These are phyloP conservation scores for Chlamydomonas sphaeroides DNA, from an alignment of 139 green algal genomes.

Conservation along the genomic window DNA sequence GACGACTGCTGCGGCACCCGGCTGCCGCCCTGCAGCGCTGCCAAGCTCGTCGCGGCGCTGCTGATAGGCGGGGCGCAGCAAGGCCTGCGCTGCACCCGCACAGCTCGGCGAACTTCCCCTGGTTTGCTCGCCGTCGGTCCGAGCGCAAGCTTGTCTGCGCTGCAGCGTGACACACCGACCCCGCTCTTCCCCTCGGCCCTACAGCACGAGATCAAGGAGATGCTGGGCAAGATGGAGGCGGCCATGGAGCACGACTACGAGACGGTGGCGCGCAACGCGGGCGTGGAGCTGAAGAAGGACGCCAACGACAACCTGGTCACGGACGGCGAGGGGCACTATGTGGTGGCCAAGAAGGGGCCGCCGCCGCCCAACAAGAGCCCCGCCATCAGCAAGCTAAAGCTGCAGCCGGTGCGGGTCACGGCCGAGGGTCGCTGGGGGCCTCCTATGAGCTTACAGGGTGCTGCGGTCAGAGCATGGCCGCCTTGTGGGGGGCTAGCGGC, in stretches of 20 bases:
- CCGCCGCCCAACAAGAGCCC: slow-evolving; percentile 32
- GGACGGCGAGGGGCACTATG: slow-evolving; percentile 32
- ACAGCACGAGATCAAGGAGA: slow-evolving; percentile 50
- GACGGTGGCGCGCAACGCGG: slow-evolving; percentile 28
- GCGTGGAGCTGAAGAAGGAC: slow-evolving; percentile 41
- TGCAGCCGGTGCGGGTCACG: slow-evolving; percentile 38
- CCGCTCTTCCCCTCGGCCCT: neutral
- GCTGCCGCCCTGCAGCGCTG: too few species aligned
- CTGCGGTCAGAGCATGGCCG: too few species aligned
- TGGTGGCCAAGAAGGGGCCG: slow-evolving; percentile 27
- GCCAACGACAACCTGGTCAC: slow-evolving; percentile 13
- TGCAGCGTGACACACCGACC: too few species aligned
- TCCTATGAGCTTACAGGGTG: too few species aligned
- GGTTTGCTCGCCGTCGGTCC: neutral
- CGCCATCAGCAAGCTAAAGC: slow-evolving; percentile 51
- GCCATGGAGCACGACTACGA: slow-evolving; percentile 52
- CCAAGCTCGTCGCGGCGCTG: too few species aligned
- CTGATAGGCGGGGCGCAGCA: too few species aligned
- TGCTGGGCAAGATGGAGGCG: slow-evolving; percentile 53
- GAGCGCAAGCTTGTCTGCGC: too few species aligned
- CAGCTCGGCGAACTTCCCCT: neutral
- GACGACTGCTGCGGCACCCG: too few species aligned
- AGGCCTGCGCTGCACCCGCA: too few species aligned
- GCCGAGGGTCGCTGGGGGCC: too few species aligned
- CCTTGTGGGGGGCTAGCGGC: too few species aligned